phyloP scores from a whole-genome alignment of 768 basidiomycete species.

The Pisolithus microcarpus region DNA sequence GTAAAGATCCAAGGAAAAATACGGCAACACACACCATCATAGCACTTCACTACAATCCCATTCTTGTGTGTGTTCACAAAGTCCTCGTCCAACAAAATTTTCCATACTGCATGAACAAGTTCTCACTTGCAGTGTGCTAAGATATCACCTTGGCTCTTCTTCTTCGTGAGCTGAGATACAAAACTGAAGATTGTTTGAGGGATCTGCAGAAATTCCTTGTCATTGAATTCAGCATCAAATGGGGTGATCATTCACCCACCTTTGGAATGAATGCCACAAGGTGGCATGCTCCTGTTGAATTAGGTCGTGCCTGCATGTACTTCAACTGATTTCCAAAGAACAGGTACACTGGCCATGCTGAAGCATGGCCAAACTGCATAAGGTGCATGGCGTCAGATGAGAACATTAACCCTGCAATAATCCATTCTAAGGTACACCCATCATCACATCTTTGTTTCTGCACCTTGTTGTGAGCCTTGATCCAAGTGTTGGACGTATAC shows the following conservation, averaged over 20 bases:
- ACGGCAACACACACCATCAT: slow-evolving; percentile 10
- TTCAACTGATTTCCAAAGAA: slow-evolving; percentile 37
- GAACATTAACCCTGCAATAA: slow-evolving; percentile 4
- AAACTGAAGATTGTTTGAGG: neutral
- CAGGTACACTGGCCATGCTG: slow-evolving; percentile 36
- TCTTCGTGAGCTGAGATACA: neutral
- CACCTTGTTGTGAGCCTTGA: slow-evolving; percentile 23
- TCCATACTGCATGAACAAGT: slow-evolving; percentile 14
- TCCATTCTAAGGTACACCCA: slow-evolving; percentile 8
- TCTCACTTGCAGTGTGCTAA: slow-evolving; percentile 13
- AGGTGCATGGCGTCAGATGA: neutral
- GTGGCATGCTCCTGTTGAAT: slow-evolving; percentile 26
- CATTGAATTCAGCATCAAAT: neutral
- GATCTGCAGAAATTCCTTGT: neutral
- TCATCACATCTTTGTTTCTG: slow-evolving; percentile 20
- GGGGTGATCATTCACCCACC: slow-evolving; percentile 12
- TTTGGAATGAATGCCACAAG: slow-evolving; percentile 39
- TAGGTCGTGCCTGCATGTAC: slow-evolving; percentile 24
- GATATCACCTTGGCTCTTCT: neutral
- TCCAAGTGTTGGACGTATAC: slow-evolving; percentile 27
- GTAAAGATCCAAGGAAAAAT: slow-evolving; percentile 14
- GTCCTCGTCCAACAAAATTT: slow-evolving; percentile 15
- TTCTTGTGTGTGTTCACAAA: slow-evolving; percentile 14
- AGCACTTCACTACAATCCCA: slow-evolving; percentile 9
- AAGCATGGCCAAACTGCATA: slow-evolving; percentile 25